Percentiles rank a stretch among this genome's conserved stretches.
These are phyloP conservation scores for Pseudevernia furfuracea DNA, from an alignment of 495 filamentous ascomycete genomes.

Conservation along the genomic window DNA sequence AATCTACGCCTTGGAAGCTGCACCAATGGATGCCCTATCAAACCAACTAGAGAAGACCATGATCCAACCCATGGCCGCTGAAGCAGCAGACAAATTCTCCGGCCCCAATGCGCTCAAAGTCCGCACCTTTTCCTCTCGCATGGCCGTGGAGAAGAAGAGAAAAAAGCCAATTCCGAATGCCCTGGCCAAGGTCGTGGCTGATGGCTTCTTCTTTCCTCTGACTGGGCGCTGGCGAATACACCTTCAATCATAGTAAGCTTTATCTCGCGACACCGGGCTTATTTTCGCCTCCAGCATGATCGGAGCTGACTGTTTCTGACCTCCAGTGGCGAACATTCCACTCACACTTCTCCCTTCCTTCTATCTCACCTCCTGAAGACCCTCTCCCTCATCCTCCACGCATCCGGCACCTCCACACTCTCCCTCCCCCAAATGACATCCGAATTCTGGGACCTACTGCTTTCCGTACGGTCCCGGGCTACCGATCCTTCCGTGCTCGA, in stretches of 20 bases:
- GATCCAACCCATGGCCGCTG: slow-evolving; percentile 69
- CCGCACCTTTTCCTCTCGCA: slow-evolving; percentile 64
- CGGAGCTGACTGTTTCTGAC: slow-evolving; percentile 32
- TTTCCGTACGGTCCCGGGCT: slow-evolving; percentile 38
- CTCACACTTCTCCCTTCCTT: slow-evolving; percentile 35
- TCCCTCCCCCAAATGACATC: slow-evolving; percentile 40
- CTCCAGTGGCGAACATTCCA: slow-evolving; percentile 23
- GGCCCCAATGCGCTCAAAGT: slow-evolving; percentile 82
- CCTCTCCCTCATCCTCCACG: slow-evolving; percentile 43
- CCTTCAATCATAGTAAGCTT: slow-evolving; percentile 40
- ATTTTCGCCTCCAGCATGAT: slow-evolving; percentile 29
- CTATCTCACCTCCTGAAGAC: slow-evolving; percentile 47
- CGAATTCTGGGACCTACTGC: slow-evolving; percentile 40
- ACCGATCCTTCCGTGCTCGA: slow-evolving; percentile 57
- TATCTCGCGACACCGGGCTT: slow-evolving; percentile 15
- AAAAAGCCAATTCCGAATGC: slow-evolving; percentile 62
- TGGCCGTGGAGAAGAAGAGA: slow-evolving; percentile 60
- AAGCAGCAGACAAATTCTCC: slow-evolving; percentile 54
- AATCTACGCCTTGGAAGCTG: slow-evolving; percentile 36
- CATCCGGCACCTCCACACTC: slow-evolving; percentile 41
- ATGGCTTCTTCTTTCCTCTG: slow-evolving; percentile 76
- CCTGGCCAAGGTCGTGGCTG: slow-evolving; percentile 63
- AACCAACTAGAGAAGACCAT: slow-evolving; percentile 49
- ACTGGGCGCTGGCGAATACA: slow-evolving; percentile 40
- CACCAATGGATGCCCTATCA: slow-evolving; percentile 54